A percentile compares a stretch with the other conserved stretches of the same genome.
phyloP scores from a whole-genome alignment of 345 rosid genomes.

The Erodium maritimum region DNA sequence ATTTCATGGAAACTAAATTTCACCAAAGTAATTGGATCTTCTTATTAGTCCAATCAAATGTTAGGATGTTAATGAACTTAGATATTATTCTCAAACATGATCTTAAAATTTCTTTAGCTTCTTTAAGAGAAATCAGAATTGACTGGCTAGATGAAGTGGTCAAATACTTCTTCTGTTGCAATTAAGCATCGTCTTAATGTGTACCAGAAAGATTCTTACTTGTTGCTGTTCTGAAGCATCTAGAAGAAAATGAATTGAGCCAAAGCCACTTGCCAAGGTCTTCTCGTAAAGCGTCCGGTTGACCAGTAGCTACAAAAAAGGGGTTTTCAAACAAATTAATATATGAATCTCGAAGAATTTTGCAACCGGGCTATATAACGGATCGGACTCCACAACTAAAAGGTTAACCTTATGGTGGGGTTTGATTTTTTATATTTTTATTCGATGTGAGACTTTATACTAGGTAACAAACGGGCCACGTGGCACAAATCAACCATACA shows the following conservation, averaged over 20 bases:
- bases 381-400: no score
- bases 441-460: no score
- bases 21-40: background rate
- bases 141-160: background rate
- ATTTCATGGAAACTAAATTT: background rate
- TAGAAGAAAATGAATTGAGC: slow-evolving; percentile 84
- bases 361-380: no score
- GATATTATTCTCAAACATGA: no score
- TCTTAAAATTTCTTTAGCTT: no score
- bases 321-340: slow-evolving; percentile 11
- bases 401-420: no score
- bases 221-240: slow-evolving; percentile 98
- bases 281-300: slow-evolving; percentile 93
- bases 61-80: no score
- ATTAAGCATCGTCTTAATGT: background rate
- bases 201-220: slow-evolving; percentile 25
- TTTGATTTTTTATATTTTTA: no score
- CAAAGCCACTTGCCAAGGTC: slow-evolving; percentile 94
- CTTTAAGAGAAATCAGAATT: background rate
- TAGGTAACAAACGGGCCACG: no score
- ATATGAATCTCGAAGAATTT: background rate
- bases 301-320: slow-evolving; percentile 57
- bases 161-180: background rate
- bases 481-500: no score
- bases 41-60: background rate